Evolutionary conservation across 176 grass and related monocot genomes (phyloP), one percentile per base, ranked within the genome.

Genomic region (Cenchrus americanus): DNA sequence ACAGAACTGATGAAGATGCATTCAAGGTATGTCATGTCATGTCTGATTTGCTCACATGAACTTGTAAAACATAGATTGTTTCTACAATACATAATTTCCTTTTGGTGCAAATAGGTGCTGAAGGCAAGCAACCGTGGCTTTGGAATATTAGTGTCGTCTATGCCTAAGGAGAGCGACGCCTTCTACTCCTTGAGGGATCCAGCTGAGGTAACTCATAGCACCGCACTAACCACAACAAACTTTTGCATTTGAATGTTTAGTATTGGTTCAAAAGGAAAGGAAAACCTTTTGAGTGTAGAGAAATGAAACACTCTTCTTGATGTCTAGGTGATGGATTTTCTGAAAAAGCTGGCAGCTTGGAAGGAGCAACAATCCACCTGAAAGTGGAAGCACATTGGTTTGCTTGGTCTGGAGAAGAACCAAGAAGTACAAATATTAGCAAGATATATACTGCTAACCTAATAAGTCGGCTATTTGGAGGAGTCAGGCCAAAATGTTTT

Each of bases 1-100:
- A 99, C 81, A 89, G 85, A 59, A 99, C 91, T 7, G 97, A 99
- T 67, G 97, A 99, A 80, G 97, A 99, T 88, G 97, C 93, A 67
- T 99, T 99, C 82, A 94, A 92, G 88, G 97, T 96, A 92, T 52
- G 44, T 21, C n/a, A 71, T 78, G 15, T 50, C 27, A 46, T 68
- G 10, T 48, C 42, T 75, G 3, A 2, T 54, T 18, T 63, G 30
- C 21, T 80, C 21, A 55, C 53, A 62, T 49, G 26, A 57, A 54
- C 44, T n/a, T 73, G 14, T 52, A 85, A 62, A 71, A 52, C 5
- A 37, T 14, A 32, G 8, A 13, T 54, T 30, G 12, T 50, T 84
- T 6, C 78, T 19, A 9, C 13, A 46, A 52, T 49, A 76, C 52
- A 75, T 79, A 19, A 79, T n/a, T 79, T 57, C 10, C 15, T 78